These are phyloP conservation scores for Pythium folliculosum DNA, from an alignment of 352 stramenopile species.

Conservation along the genomic window DNA sequence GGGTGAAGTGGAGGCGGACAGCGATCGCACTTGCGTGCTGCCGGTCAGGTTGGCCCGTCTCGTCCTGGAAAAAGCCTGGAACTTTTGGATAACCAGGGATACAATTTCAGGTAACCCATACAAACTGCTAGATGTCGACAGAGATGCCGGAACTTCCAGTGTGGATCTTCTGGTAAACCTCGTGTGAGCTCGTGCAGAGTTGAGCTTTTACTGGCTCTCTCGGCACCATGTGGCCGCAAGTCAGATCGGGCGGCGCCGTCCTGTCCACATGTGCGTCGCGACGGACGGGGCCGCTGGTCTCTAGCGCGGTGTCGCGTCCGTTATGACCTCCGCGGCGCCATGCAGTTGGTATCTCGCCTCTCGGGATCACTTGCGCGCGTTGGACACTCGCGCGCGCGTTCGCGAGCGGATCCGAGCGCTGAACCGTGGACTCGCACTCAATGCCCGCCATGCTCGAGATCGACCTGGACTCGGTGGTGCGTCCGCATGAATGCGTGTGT, in stretches of 20 bases:
- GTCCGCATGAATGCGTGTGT: not conserved
- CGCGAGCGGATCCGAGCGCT: not conserved
- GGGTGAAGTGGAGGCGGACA: no score
- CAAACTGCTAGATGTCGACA: not conserved
- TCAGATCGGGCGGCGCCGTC: not conserved
- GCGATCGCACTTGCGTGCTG: no score
- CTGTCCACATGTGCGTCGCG: not conserved
- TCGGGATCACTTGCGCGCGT: not conserved
- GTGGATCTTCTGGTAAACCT: not conserved
- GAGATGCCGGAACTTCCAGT: not conserved
- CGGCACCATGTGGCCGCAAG: not conserved
- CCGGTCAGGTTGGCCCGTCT: no score
- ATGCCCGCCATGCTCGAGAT: not conserved
- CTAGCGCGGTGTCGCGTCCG: not conserved
- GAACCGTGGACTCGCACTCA: not conserved
- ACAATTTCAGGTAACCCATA: no score
- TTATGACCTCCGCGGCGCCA: not conserved
- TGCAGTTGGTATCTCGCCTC: not conserved
- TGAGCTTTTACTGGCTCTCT: not conserved
- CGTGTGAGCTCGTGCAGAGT: not conserved
- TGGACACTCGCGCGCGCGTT: not conserved
- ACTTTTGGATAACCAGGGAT: no score
- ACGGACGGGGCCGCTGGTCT: not conserved
- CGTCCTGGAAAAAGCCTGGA: no score
- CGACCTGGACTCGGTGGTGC: slow-evolving; percentile 9